These are phyloP conservation scores for Hamigera avellanea DNA, from an alignment of 495 filamentous ascomycete genomes.

Conservation along the genomic window DNA sequence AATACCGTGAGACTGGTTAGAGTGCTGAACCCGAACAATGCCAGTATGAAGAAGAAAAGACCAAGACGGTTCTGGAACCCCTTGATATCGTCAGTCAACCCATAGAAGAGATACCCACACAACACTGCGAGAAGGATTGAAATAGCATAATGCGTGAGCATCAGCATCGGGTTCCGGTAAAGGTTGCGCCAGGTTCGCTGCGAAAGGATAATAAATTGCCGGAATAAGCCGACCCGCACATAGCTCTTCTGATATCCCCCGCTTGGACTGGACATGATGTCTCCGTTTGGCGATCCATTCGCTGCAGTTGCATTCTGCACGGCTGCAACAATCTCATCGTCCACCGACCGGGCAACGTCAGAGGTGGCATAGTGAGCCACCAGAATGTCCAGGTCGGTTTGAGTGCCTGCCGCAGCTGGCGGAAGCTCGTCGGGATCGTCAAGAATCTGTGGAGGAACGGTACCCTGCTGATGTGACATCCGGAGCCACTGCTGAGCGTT, in stretches of 20 bases:
- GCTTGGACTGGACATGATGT: conserved; percentile 32
- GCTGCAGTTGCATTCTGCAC: conserved; percentile 45
- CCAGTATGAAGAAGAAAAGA: conserved; percentile 94
- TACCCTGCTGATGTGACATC: conserved; percentile 53
- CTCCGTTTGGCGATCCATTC: conserved; percentile 60
- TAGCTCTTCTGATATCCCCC: conserved; percentile 57
- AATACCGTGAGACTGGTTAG: conserved; percentile 91
- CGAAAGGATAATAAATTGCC: conserved; percentile 84
- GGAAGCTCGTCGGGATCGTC: conserved; percentile 73
- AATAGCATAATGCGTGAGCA: conserved; percentile 99
- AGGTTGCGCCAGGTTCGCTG: conserved; percentile 93
- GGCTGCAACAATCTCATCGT: conserved; percentile 67
- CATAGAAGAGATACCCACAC: conserved; percentile 92
- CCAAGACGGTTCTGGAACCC: conserved; percentile 99
- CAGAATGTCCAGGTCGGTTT: conserved; percentile 73
- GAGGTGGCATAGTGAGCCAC: conserved; percentile 65
- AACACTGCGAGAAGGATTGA: conserved; percentile 90
- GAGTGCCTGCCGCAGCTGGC: conserved; percentile 43
- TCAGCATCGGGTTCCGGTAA: conserved; percentile 94
- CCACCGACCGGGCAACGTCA: conserved; percentile 64
- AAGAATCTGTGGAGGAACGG: conserved; percentile 47
- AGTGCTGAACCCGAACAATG: conserved; percentile 93
- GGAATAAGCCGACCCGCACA: conserved; percentile 59
- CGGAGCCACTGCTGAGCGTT: conserved; percentile 53
- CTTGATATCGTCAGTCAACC: conserved; percentile 85